Conservation (phyloP, 2,329 filamentous ascomycete species). For the Blastomyces gilchristii region DNA sequence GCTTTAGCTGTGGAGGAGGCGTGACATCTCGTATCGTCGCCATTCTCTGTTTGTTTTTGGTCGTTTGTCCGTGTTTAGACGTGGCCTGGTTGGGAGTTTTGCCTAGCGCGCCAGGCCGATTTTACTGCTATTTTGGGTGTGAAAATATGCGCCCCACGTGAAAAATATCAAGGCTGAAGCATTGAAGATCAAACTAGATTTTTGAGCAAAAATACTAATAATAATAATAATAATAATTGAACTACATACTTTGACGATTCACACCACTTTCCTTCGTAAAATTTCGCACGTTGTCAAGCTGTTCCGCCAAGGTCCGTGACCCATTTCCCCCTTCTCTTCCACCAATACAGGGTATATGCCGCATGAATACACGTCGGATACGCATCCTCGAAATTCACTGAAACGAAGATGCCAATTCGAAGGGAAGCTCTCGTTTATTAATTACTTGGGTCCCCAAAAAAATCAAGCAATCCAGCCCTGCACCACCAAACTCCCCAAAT, state of each 20-base stretch:
- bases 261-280: background rate
- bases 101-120: background rate
- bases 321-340: background rate
- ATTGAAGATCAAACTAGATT: background rate
- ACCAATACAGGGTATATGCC: background rate
- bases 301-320: background rate
- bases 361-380: background rate
- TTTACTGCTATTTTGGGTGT: background rate
- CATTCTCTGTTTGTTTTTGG: conserved; percentile 7
- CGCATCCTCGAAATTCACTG: background rate
- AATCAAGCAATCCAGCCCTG: background rate
- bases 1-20: conserved; percentile 40
- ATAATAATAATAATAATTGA: background rate
- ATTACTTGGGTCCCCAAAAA: background rate
- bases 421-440: background rate
- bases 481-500: background rate
- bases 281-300: background rate
- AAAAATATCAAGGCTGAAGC: background rate
- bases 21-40: conserved; percentile 29
- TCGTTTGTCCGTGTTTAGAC: background rate
- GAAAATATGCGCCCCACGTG: background rate
- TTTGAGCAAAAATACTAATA: background rate
- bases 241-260: background rate
- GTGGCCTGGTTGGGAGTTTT: background rate
- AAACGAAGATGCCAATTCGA: background rate